Base-by-base conservation (phyloP, 352 stramenopile genomes). In the Globisporangium radiosum region DNA sequence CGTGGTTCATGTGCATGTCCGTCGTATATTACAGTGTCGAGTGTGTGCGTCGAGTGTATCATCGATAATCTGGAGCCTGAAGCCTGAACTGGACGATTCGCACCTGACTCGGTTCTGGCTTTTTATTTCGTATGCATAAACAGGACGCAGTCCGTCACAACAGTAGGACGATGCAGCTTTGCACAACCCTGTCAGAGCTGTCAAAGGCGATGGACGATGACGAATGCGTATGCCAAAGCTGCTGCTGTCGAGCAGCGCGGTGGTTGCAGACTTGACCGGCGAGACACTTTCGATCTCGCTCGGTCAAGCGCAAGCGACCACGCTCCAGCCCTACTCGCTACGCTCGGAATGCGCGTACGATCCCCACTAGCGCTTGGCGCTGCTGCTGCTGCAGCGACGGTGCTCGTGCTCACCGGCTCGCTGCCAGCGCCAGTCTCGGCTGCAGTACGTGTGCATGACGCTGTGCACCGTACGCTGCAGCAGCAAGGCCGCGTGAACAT, bases 401-500 rank as follows among this genome's bases (percentile, higher is more conserved):
- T 47, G 40, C 15, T 40, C 10, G 47, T 13, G 44, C 47, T 65
- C 39, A 11, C 47, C n/a, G 25, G n/a, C 36, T 52, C 55, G 0
- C 17, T 50, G 15, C 13, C 47, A 15, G 9, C 54, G 15, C 10
- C 48, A 13, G 51, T 40, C 43, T 54, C 59, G 2, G 61, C 55
- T 44, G 39, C 39, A 4, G 45, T 55, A 45, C 52, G 50, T 36
- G 42, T 71, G 4, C 65, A 69, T 17, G 51, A 50, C 3, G 44
- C 47, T 1, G 61, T 71, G 3, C 62, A 69, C 15, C 62, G 65
- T 13, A 51, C 61, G 7, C 47, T 71, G 19, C 36, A 65, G 47
- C 44, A 56, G 47, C 47, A 52, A 9, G 65, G 65, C 14, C 56
- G 56, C 13, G 55, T 65, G n/a, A 76, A 60, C 38, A 63, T 80